phyloP scores from a whole-genome alignment of 306 rosid species.

The Casuarina glauca region DNA sequence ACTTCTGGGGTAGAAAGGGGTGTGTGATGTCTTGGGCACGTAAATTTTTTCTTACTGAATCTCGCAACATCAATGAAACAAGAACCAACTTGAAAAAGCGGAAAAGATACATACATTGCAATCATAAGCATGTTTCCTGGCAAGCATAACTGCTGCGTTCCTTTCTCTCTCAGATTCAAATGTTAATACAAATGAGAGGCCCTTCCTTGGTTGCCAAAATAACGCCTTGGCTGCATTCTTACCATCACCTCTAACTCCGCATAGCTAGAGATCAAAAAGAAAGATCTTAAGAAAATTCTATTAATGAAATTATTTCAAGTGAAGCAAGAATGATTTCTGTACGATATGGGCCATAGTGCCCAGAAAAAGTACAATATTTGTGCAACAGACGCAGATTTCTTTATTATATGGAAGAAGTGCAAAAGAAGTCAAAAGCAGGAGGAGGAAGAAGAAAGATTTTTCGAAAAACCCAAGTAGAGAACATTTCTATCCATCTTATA shows the following conservation, averaged over 20 bases:
- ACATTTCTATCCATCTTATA: not conserved
- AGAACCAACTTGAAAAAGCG: not conserved
- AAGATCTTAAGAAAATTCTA: slow-evolving; percentile 13
- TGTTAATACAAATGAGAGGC: slow-evolving; percentile 71
- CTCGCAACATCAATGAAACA: not conserved
- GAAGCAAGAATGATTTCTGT: not conserved
- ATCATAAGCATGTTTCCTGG: slow-evolving; percentile 85
- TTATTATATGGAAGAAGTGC: not conserved
- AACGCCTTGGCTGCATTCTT: slow-evolving; percentile 59
- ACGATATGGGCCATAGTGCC: not conserved
- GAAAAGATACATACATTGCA: slow-evolving; percentile 65
- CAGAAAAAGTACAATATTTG: not conserved
- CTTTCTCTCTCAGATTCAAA: slow-evolving; percentile 89
- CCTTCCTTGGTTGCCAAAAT: slow-evolving; percentile 95
- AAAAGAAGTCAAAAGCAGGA: not conserved
- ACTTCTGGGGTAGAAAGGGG: not conserved
- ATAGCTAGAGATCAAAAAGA: slow-evolving; percentile 46
- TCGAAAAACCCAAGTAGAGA: no score
- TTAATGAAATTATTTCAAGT: not conserved
- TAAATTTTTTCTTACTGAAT: not conserved
- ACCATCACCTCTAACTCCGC: slow-evolving; percentile 68
- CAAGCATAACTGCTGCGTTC: slow-evolving; percentile 75
- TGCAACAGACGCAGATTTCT: not conserved
- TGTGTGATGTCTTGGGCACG: not conserved
- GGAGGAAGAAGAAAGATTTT: not conserved